Conservation (phyloP, 2,329 filamentous ascomycete species). For the Cladosporium sp. region DNA sequence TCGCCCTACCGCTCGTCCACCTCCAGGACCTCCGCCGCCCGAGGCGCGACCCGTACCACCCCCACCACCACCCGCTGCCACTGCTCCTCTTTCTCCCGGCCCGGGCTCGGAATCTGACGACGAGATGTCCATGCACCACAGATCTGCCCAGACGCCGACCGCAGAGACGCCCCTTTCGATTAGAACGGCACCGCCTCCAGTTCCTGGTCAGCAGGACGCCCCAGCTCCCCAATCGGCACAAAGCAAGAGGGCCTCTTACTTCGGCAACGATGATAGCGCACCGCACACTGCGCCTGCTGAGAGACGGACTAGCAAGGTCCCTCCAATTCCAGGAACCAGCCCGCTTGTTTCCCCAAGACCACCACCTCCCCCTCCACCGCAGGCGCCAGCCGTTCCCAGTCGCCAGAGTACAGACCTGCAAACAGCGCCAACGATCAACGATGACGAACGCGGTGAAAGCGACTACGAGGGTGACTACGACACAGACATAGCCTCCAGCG, state of each 20-base stretch:
- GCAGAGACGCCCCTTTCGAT: conserved; percentile 27
- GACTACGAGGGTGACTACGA: conserved; percentile 98
- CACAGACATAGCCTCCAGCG: conserved; percentile 91
- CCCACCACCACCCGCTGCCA: conserved; percentile 44
- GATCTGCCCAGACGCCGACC: conserved; percentile 35
- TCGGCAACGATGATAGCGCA: conserved; percentile 33
- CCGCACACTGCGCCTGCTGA: conserved; percentile 28
- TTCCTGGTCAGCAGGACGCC: conserved; percentile 24
- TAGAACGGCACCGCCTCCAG: conserved; percentile 32
- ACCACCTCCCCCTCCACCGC: conserved; percentile 44
- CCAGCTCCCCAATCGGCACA: conserved; percentile 25
- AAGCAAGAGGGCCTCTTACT: conserved; percentile 38
- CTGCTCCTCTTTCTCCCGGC: conserved; percentile 56
- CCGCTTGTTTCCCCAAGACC: conserved; percentile 35
- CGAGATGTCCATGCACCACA: conserved; percentile 59
- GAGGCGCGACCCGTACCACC: conserved; percentile 53
- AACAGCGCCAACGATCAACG: conserved; percentile 29
- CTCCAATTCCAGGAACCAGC: conserved; percentile 32
- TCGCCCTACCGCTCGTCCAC: conserved; percentile 40
- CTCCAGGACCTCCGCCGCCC: conserved; percentile 23
- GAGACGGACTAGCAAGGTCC: conserved; percentile 32
- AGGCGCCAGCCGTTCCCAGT: conserved; percentile 32
- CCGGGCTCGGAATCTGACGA: conserved; percentile 85
- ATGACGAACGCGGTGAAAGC: conserved; percentile 73
- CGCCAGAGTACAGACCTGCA: conserved; percentile 30